Conservation (phyloP, 306 rosid species). For the Quercus mongolica region DNA sequence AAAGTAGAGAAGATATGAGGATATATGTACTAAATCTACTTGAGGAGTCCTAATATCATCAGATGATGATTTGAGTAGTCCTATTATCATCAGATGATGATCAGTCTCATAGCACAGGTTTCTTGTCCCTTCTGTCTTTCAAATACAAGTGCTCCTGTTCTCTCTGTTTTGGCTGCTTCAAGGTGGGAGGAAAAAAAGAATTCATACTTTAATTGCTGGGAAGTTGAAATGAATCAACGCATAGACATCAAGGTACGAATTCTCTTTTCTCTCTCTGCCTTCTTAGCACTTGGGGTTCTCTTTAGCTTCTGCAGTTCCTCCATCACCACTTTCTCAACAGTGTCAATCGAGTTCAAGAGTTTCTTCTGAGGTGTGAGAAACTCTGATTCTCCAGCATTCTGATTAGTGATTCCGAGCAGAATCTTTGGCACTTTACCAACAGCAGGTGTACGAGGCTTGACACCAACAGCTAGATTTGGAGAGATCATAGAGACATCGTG, state of each 20-base stretch:
- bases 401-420: slow-evolving; percentile 35
- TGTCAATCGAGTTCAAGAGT: slow-evolving; percentile 60
- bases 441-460: slow-evolving; percentile 10
- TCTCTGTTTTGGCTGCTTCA: not conserved
- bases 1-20: not conserved
- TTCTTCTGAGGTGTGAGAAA: slow-evolving; percentile 75
- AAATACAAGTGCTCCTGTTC: not conserved
- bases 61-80: slow-evolving; percentile 32
- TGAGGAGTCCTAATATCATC: slow-evolving; percentile 33
- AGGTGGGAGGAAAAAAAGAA: too few species aligned
- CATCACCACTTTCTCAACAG: slow-evolving; percentile 60
- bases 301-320: slow-evolving; percentile 64
- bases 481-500: slow-evolving; percentile 21
- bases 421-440: slow-evolving; percentile 44
- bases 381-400: slow-evolving; percentile 32
- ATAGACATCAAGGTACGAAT: slow-evolving; percentile 77
- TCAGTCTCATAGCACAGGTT: not conserved
- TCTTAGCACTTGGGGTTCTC: slow-evolving; percentile 68
- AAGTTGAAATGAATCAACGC: slow-evolving; percentile 46
- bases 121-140: not conserved
- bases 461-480: slow-evolving; percentile 9
- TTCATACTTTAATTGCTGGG: not conserved
- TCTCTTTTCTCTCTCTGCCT: slow-evolving; percentile 64
- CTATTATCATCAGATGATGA: slow-evolving; percentile 51
- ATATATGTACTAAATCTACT: slow-evolving; percentile 1